Percentiles rank a stretch among this genome's conserved stretches.
phyloP scores from a whole-genome alignment of 352 stramenopile species.

The Phytophthora tubulina region DNA sequence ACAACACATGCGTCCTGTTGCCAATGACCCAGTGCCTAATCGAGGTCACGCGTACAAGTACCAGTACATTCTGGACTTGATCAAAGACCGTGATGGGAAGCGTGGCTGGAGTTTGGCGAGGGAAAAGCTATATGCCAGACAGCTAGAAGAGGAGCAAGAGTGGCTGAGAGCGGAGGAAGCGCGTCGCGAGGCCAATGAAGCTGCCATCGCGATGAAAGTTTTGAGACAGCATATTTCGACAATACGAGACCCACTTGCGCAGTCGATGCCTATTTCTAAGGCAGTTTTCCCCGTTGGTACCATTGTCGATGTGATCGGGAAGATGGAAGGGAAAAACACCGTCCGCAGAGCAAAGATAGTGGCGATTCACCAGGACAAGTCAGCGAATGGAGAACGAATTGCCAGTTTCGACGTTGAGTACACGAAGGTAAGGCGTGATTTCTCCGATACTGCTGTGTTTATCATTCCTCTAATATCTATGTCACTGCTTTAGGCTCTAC shows the following conservation, averaged over 20 bases:
- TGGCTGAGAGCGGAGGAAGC: constrained; percentile 30
- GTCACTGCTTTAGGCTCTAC: constrained; percentile 11
- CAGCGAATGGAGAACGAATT: constrained; percentile 18
- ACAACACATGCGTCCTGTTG: constrained; percentile 63
- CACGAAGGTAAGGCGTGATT: constrained; percentile 30
- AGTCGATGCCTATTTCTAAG: constrained; percentile 42
- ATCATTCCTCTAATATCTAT: constrained; percentile 3
- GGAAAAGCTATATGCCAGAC: constrained; percentile 41
- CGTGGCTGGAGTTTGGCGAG: constrained; percentile 67
- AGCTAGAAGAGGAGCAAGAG: constrained; percentile 29
- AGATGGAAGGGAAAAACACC: constrained; percentile 30
- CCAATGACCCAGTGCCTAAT: constrained; percentile 45
- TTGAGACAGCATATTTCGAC: constrained; percentile 28
- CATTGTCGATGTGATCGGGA: constrained; percentile 43
- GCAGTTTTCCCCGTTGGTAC: constrained; percentile 57
- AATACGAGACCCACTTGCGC: constrained; percentile 17
- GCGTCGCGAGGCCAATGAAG: constrained; percentile 27
- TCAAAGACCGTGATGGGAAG: constrained; percentile 68
- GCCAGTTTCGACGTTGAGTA: constrained; percentile 65
- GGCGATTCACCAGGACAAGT: constrained; percentile 37
- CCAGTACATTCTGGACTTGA: constrained; percentile 73
- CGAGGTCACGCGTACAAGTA: constrained; percentile 78
- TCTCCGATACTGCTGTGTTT: not conserved
- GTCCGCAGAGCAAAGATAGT: constrained; percentile 45
- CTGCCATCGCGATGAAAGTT: constrained; percentile 35